These are phyloP conservation scores for Coemansia sp. DNA, from an alignment of 192 early-diverging fungal genomes.

Conservation along the genomic window DNA sequence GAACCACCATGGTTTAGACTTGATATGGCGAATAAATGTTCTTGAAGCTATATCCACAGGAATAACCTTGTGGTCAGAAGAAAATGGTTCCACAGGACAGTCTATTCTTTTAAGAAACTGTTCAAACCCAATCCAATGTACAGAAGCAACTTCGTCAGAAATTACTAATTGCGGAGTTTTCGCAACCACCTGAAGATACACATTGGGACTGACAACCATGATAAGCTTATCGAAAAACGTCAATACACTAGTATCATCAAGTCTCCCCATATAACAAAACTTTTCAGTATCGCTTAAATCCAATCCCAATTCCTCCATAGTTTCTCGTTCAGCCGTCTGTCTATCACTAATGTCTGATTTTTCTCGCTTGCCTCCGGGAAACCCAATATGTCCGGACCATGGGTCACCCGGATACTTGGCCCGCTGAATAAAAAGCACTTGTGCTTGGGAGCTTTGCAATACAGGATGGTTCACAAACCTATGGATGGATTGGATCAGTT, in stretches of 20 bases:
- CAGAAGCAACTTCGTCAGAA: conserved; percentile 41
- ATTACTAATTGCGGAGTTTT: conserved; percentile 14
- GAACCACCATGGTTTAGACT: conserved; percentile 20
- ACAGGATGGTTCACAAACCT: conserved; percentile 7
- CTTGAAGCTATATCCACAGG: conserved; percentile 18
- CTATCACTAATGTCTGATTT: conserved; percentile 8
- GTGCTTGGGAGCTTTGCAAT: conserved; percentile 9
- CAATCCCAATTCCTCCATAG: conserved; percentile 37
- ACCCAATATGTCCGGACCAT: conserved; percentile 54
- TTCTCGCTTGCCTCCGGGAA: conserved; percentile 49
- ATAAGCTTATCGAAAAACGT: conserved; percentile 2
- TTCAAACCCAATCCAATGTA: conserved; percentile 39
- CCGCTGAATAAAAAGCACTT: conserved; percentile 45
- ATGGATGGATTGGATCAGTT: background rate
- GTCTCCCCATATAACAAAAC: conserved; percentile 26
- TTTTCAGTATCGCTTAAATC: conserved; percentile 4
- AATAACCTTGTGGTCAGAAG: conserved; percentile 9
- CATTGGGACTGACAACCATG: conserved; percentile 34
- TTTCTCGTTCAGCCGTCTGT: conserved; percentile 43
- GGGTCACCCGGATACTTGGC: conserved; percentile 37
- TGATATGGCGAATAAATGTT: conserved; percentile 5
- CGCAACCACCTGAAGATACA: conserved; percentile 31
- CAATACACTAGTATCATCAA: conserved; percentile 27
- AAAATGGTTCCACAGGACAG: conserved; percentile 12
- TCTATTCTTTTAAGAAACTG: conserved; percentile 20